Evolutionary conservation across 192 early-diverging fungal species (phyloP).

Genomic region (Coemansia sp.): DNA sequence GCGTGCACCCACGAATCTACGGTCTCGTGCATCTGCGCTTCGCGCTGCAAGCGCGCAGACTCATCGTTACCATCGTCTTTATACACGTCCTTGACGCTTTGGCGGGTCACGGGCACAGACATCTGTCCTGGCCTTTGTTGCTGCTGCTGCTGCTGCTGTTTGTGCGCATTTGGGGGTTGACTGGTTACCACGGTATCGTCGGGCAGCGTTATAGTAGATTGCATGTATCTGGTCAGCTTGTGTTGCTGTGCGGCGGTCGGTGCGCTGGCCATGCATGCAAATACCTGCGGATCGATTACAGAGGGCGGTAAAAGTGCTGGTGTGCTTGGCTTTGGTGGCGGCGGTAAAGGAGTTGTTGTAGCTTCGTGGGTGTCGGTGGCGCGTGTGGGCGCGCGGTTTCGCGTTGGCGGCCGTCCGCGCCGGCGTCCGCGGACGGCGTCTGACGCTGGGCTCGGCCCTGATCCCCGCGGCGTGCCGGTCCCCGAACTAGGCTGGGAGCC

Average conservation of each 20-base stretch:
- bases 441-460: neutral
- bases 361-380: neutral
- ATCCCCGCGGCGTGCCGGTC: no score
- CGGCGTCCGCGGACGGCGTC: neutral
- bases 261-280: neutral
- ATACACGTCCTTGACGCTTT: neutral
- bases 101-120: neutral
- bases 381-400: neutral
- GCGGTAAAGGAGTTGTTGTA: neutral
- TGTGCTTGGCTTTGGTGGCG: neutral
- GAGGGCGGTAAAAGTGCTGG: neutral
- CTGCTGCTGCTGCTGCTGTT: neutral
- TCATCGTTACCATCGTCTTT: no score
- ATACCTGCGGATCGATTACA: constrained; percentile 10
- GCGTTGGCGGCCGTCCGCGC: neutral
- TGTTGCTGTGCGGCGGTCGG: neutral
- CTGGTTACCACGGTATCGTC: constrained; percentile 32
- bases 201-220: constrained; percentile 25
- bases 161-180: neutral
- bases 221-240: constrained; percentile 21
- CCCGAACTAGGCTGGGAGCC: no score
- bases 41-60: neutral
- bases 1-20: neutral
- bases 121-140: no score
- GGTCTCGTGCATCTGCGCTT: neutral